These are phyloP conservation scores for Didymella pinodella DNA, from an alignment of 2,329 filamentous ascomycete species.

Conservation along the genomic window DNA sequence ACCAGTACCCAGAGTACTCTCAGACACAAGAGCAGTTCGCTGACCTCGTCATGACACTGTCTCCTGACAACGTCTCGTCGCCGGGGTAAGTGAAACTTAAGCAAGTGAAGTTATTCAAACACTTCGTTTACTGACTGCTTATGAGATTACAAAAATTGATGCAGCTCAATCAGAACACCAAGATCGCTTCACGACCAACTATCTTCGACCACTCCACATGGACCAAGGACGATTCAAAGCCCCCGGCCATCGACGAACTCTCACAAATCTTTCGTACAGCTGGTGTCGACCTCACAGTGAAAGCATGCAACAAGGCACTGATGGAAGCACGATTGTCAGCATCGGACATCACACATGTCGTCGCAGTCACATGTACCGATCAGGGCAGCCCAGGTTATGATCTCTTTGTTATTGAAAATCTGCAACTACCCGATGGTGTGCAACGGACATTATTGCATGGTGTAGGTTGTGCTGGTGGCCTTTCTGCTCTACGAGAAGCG, in stretches of 20 bases:
- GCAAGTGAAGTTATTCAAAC: neutral
- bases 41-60: conserved; percentile 18
- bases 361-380: conserved; percentile 51
- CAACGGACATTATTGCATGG: conserved; percentile 49
- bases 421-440: conserved; percentile 40
- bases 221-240: conserved; percentile 22
- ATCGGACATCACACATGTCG: conserved; percentile 48
- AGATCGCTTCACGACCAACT: conserved; percentile 26
- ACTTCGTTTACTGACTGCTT: neutral
- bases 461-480: conserved; percentile 52
- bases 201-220: conserved; percentile 16
- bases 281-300: conserved; percentile 42
- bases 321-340: conserved; percentile 34
- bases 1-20: conserved; percentile 28
- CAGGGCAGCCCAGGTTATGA: conserved; percentile 52
- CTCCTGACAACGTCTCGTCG: conserved; percentile 20
- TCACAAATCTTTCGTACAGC: conserved; percentile 38
- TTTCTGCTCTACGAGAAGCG: conserved; percentile 53
- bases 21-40: conserved; percentile 25
- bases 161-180: conserved; percentile 25
- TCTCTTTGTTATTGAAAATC: conserved; percentile 45
- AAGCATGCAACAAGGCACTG: conserved; percentile 47
- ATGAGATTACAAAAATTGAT: conserved; percentile 28
- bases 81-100: conserved; percentile 16
- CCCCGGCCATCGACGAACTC: conserved; percentile 35